phyloP scores from a whole-genome alignment of 2,329 filamentous ascomycete species.

The Harringtonia lauricola region DNA sequence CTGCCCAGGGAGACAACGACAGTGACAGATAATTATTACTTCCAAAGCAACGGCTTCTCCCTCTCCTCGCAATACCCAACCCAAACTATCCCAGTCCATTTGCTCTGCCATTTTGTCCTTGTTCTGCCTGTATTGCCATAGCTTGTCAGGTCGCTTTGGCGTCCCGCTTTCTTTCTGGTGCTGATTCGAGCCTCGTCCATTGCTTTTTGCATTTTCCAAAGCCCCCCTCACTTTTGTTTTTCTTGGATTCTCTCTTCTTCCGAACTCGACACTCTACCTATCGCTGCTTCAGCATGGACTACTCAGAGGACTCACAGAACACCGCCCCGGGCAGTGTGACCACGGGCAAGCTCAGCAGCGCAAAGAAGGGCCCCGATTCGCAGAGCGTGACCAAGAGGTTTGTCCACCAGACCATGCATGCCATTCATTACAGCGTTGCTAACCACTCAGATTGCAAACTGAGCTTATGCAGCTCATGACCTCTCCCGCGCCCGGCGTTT shows the following conservation, averaged over 20 bases:
- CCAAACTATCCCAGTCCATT: no score
- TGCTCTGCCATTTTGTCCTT: no score
- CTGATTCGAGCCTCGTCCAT: no score
- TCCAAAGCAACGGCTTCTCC: no score
- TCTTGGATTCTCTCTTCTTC: background rate
- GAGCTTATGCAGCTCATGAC: conserved; percentile 99
- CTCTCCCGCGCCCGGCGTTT: conserved; percentile 82
- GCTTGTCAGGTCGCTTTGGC: background rate
- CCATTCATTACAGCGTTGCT: background rate
- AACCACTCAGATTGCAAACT: conserved; percentile 64
- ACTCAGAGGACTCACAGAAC: conserved; percentile 56
- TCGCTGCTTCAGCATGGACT: conserved; percentile 36
- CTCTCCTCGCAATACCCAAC: no score
- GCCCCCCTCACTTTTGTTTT: background rate
- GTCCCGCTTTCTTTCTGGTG: background rate
- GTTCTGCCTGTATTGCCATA: background rate
- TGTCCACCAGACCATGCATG: background rate
- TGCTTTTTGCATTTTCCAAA: background rate
- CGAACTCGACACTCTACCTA: no score
- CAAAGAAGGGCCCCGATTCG: conserved; percentile 49
- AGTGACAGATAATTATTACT: no score
- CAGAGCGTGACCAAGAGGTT: conserved; percentile 74
- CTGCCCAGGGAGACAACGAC: no score
- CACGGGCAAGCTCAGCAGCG: conserved; percentile 50
- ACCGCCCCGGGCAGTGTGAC: conserved; percentile 51